phyloP scores from a whole-genome alignment of 1,284 basidiomycete species.

The Apiotrichum porosum region DNA sequence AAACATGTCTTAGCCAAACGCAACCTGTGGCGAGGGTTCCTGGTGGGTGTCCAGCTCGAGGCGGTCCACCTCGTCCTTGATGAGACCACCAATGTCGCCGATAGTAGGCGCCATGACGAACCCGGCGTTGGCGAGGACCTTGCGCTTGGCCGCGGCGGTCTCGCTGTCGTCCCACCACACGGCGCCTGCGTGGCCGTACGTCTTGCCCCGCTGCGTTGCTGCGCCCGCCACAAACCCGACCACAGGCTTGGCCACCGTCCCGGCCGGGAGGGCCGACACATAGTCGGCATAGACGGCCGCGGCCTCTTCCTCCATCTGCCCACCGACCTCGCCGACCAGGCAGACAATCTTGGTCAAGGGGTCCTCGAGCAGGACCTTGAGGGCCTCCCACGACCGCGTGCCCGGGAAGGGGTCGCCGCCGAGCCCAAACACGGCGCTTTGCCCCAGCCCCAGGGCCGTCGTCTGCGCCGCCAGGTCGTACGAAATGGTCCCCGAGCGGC shows the following conservation, averaged over 20 bases:
- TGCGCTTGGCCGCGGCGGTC: slow-evolving; percentile 14
- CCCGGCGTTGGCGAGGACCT: slow-evolving; percentile 10
- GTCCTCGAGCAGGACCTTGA: slow-evolving; percentile 88
- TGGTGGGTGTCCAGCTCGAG: no score
- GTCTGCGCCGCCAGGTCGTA: slow-evolving; percentile 91
- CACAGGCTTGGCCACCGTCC: slow-evolving; percentile 68
- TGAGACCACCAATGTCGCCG: slow-evolving; percentile 16
- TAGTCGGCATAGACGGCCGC: slow-evolving; percentile 84
- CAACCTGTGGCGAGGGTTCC: no score
- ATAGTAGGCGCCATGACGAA: slow-evolving; percentile 18
- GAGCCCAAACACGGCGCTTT: slow-evolving; percentile 88
- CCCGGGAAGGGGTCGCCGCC: slow-evolving; percentile 97
- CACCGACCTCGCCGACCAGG: slow-evolving; percentile 93
- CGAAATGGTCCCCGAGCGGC: slow-evolving; percentile 74
- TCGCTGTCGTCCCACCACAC: slow-evolving; percentile 24
- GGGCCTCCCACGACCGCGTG: slow-evolving; percentile 62
- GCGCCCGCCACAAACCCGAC: slow-evolving; percentile 92
- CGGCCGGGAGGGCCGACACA: slow-evolving; percentile 54
- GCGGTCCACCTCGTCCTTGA: slow-evolving; percentile 14
- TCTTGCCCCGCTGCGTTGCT: slow-evolving; percentile 86
- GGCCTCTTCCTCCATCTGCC: slow-evolving; percentile 90
- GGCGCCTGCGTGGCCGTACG: slow-evolving; percentile 79
- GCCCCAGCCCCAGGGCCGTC: slow-evolving; percentile 84
- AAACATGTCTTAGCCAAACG: no score
- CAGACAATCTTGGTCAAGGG: slow-evolving; percentile 80